These are phyloP conservation scores for Suillus hirtellus DNA, from an alignment of 768 basidiomycete species.

Conservation along the genomic window DNA sequence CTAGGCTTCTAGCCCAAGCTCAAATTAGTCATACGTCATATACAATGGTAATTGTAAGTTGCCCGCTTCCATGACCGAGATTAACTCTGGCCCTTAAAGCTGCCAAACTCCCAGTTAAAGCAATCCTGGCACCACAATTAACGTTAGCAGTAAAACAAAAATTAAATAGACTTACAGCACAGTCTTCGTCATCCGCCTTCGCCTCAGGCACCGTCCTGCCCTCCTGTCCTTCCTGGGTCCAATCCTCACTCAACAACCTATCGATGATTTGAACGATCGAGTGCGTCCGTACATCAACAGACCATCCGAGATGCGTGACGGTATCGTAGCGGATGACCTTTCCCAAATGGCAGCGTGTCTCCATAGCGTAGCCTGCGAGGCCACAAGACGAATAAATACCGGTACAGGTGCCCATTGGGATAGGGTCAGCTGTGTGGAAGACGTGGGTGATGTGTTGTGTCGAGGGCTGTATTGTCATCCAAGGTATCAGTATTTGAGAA, in stretches of 20 bases:
- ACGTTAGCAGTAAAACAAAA: conserved; percentile 3
- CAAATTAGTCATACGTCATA: background rate
- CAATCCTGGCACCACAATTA: conserved; percentile 52
- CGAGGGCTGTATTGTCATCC: conserved; percentile 49
- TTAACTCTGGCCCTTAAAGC: conserved; percentile 27
- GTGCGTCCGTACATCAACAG: conserved; percentile 72
- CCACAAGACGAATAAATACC: conserved; percentile 78
- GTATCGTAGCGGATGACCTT: conserved; percentile 84
- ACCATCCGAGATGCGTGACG: conserved; percentile 77
- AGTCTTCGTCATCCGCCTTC: conserved; percentile 62
- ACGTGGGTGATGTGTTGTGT: conserved; percentile 81
- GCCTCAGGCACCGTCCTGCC: conserved; percentile 45
- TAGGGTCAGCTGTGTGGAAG: conserved; percentile 93
- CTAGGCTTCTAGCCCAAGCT: background rate
- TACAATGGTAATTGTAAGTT: background rate
- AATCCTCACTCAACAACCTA: conserved; percentile 51
- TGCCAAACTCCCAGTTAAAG: conserved; percentile 69
- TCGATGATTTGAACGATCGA: conserved; percentile 71
- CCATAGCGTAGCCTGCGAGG: conserved; percentile 84
- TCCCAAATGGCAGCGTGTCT: conserved; percentile 86
- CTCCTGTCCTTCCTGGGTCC: conserved; percentile 48
- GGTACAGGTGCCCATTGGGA: conserved; percentile 82
- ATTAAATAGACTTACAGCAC: conserved; percentile 49
- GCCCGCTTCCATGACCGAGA: background rate
- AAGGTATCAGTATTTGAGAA: conserved; percentile 8